Evolutionary conservation across 768 basidiomycete genomes (phyloP), one percentile per base, ranked within the genome.

Genomic region (Lactarius tabidus): DNA sequence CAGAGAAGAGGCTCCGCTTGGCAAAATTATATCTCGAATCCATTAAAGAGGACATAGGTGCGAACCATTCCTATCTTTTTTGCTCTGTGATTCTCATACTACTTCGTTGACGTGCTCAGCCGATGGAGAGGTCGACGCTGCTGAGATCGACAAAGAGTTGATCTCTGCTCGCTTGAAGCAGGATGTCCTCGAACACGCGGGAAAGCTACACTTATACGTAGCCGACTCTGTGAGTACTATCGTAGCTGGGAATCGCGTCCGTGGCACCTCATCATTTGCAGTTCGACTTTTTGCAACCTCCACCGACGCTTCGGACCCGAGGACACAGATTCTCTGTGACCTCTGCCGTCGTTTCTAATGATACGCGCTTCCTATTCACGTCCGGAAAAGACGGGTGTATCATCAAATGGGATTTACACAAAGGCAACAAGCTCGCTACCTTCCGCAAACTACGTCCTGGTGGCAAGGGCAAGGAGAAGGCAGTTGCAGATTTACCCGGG

Each of bases 81-180:
- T 9, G 39, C 38, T 35, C 45, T 38, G 9, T 17, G 2, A 15
- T 38, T 38, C 60, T 67, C 51, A 55, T 28, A 38, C 33, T 35
- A 18, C 26, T 33, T 36, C 28, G 33, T 52, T 4, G 31, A 59
- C 14, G 23, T 58, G 31, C 57, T 28, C 66, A 85, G 93, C 87
- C 64, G 95, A 95, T 29, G 92, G 90, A 38, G 94, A 94, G 67
- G 95, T 87, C 68, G 96, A 99, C 74, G 97, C 97, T 6, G 95
- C 92, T 1, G 95, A 98, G 70, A 87, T 98, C 31, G 97, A 99
- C 80, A 85, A 85, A 71, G 96, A 98, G 69, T 80, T 98, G 67
- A 91, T 99, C 67, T 91, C 91, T 52, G 83, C 94, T 23, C 81
- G 97, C 62, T 80, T 99, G 67, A 93, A 94, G 74, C 87, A 94